These are phyloP conservation scores for Plasmodium yoelii DNA, from an alignment of 169 alveolate genomes.

Conservation along the genomic window DNA sequence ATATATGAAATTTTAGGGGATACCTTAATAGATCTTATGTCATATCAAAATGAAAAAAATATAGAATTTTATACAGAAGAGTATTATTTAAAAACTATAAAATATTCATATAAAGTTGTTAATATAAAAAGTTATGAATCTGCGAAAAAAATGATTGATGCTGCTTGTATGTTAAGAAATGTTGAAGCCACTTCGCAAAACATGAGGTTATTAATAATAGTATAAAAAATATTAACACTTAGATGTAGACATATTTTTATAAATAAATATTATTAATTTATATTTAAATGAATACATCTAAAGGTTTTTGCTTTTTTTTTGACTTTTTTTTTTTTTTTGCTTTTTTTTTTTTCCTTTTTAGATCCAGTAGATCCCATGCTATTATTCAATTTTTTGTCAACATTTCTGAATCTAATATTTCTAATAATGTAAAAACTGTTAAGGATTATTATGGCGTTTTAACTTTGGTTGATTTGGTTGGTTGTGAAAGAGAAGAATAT, in stretches of 20 bases:
- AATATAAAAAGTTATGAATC: slow-evolving; percentile 30
- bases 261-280: neutral
- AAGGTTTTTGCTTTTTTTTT: neutral
- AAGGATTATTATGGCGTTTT: slow-evolving; percentile 58
- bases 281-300: too few relatives aligned
- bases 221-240: neutral
- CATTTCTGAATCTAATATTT: slow-evolving; percentile 18
- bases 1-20: slow-evolving; percentile 56
- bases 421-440: slow-evolving; percentile 32
- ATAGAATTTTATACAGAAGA: slow-evolving; percentile 47
- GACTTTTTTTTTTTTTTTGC: neutral
- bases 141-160: slow-evolving; percentile 54
- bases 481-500: slow-evolving; percentile 66
- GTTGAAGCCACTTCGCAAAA: slow-evolving; percentile 73
- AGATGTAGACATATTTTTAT: neutral
- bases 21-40: slow-evolving; percentile 34
- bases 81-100: slow-evolving; percentile 31
- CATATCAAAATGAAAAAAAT: slow-evolving; percentile 24
- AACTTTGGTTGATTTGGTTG: slow-evolving; percentile 59
- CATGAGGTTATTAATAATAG: slow-evolving; percentile 13
- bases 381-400: slow-evolving; percentile 63
- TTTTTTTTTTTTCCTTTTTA: neutral
- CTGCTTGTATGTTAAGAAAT: slow-evolving; percentile 51
- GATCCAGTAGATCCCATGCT: slow-evolving; percentile 73
- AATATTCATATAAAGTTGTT: slow-evolving; percentile 60